These are phyloP conservation scores for Ogataea trehaloabstinens DNA, from an alignment of 805 yeast species.

Conservation along the genomic window DNA sequence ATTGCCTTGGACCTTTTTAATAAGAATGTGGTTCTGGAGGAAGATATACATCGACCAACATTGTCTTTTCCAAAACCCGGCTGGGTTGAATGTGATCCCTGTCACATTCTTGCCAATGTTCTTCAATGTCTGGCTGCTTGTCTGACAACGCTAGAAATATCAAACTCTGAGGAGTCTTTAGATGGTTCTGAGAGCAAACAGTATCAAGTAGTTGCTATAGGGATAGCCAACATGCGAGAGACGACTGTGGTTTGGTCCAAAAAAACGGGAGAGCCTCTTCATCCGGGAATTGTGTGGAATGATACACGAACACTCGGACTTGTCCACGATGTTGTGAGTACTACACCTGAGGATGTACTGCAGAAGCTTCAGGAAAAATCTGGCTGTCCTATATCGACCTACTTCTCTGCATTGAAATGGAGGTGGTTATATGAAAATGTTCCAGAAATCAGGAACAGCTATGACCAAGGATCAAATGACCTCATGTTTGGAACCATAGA, in stretches of 20 bases:
- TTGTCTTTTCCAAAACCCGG: constrained; percentile 76
- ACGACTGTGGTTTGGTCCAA: constrained; percentile 88
- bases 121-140: constrained; percentile 74
- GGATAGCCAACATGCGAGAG: constrained; percentile 95
- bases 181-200: constrained; percentile 22
- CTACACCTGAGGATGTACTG: constrained; percentile 52
- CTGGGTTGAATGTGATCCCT: constrained; percentile 94
- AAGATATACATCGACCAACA: constrained; percentile 59
- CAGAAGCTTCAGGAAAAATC: constrained; percentile 59
- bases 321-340: constrained; percentile 59
- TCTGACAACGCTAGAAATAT: constrained; percentile 51
- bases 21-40: constrained; percentile 58
- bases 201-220: constrained; percentile 68
- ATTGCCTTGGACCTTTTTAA: constrained; percentile 52
- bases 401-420: constrained; percentile 86
- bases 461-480: constrained; percentile 66
- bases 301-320: constrained; percentile 82
- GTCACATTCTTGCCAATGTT: constrained; percentile 75
- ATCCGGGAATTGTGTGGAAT: constrained; percentile 94
- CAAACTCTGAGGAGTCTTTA: constrained; percentile 47
- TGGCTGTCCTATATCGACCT: constrained; percentile 88
- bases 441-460: constrained; percentile 59
- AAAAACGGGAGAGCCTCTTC: constrained; percentile 75
- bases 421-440: constrained; percentile 87
- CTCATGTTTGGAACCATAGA: constrained; percentile 93